Base-by-base conservation (phyloP, 805 yeast species). In the Pichia thaimueangensis region DNA sequence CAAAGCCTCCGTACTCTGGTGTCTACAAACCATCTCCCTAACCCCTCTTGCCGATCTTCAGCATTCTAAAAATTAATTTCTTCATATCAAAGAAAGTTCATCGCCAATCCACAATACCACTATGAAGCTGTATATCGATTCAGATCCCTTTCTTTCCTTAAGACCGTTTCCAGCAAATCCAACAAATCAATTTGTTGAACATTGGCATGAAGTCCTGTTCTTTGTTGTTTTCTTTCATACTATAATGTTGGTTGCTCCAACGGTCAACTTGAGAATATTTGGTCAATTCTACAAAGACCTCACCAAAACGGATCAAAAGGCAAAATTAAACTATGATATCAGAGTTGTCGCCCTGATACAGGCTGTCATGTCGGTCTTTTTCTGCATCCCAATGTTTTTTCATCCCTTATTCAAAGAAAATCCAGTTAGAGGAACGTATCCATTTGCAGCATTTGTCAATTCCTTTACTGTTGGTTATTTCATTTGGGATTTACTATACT, bases 311-410 rank as follows among this genome's bases (percentile, higher is more conserved):
- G 61, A 63, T 34, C 49, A 55, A 20, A 75, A 75, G 52, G 68
- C 72, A 31, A 74, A 71, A 57, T 53, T 79, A 48, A 87, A 91
- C 60, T 93, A 86, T 59, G 96, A 93, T 61, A 85, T 89, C 53
- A 97, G 93, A 61, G 71, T 85, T 11, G 96, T 87, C 3, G 82
- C 97, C 2, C 80, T 85, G 77, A 76, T 88, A 16, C 97, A 93
- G 61, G 78, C 93, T 38, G 35, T 86, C 1, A 48, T 85, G 6
- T 80, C 95, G 10, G 63, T 86, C 21, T 57, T 58, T 8, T 56
- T 77, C 8, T 69, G 84, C 25, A 57, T 76, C 36, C 95, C 95
- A 6, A 69, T 83, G 69, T 77, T 82, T 59, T 65, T 70, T 43
- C 82, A 82, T 48, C 69, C 74, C 9, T 58, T 68, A 37, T 68